These are phyloP conservation scores for Berkeleyomyces basicola DNA, from an alignment of 2,329 filamentous ascomycete species.

Conservation along the genomic window DNA sequence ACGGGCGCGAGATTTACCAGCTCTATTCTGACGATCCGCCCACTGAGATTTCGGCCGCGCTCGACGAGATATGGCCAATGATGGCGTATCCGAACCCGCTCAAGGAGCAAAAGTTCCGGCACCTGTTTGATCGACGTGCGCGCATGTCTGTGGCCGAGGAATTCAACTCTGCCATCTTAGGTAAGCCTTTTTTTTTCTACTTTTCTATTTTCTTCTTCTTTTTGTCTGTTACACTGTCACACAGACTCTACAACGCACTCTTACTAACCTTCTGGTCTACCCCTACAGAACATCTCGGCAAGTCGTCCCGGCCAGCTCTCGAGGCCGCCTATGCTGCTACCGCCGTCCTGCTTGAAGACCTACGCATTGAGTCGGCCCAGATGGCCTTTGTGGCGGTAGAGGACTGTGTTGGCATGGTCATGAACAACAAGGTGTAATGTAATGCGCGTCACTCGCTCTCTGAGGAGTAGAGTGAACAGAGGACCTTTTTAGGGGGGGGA, in stretches of 20 bases:
- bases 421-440: not conserved
- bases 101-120: conserved; percentile 55
- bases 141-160: conserved; percentile 75
- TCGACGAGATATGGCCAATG: conserved; percentile 75
- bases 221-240: not conserved
- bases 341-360: conserved; percentile 65
- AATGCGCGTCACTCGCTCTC: too few species aligned
- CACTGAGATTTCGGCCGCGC: conserved; percentile 51
- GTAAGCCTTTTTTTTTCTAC: conserved; percentile 33
- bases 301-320: conserved; percentile 70
- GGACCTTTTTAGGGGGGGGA: not conserved
- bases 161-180: conserved; percentile 79
- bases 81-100: conserved; percentile 74
- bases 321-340: conserved; percentile 80
- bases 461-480: not conserved
- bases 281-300: conserved; percentile 62
- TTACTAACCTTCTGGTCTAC: conserved; percentile 15
- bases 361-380: conserved; percentile 61
- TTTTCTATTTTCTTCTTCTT: not conserved
- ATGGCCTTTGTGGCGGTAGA: conserved; percentile 51
- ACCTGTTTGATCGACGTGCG: conserved; percentile 60
- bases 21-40: conserved; percentile 61
- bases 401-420: not conserved
- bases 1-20: conserved; percentile 60
- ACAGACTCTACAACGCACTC: not conserved